Conservation (phyloP, 306 rosid species). For the Vigna mungo region DNA sequence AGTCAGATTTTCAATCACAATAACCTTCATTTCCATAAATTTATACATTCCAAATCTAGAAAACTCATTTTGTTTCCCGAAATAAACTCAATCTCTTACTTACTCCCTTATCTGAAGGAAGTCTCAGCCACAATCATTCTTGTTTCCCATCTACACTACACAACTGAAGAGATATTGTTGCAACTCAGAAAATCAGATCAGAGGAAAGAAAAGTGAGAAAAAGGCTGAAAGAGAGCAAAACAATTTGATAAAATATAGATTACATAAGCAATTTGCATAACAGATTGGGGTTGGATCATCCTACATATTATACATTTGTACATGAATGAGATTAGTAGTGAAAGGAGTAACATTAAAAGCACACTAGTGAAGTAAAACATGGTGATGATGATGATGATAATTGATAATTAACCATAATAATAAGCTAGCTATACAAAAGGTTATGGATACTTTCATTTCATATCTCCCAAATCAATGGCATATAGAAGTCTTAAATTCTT, state of each 20-base stretch:
- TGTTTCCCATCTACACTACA: not conserved
- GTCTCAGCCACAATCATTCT: not conserved
- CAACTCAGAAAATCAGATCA: not conserved
- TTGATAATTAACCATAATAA: slow-evolving; percentile 6
- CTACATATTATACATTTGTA: slow-evolving; percentile 44
- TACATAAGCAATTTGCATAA: slow-evolving; percentile 44
- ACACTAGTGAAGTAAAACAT: slow-evolving; percentile 36
- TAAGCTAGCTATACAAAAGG: slow-evolving; percentile 46
- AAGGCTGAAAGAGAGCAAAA: not conserved
- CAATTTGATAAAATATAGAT: not conserved
- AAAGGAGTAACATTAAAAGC: slow-evolving; percentile 20
- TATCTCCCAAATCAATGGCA: slow-evolving; percentile 43
- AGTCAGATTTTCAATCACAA: too few relatives aligned
- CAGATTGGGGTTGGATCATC: slow-evolving; percentile 6
- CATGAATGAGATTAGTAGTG: slow-evolving; percentile 53
- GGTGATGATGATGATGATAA: not conserved
- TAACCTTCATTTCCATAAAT: too few relatives aligned
- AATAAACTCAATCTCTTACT: not conserved
- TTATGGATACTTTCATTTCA: not conserved
- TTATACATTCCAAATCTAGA: not conserved
- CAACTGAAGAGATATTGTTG: not conserved
- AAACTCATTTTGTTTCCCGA: not conserved
- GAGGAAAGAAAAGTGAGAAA: too few relatives aligned
- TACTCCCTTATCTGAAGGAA: not conserved
- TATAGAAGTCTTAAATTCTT: not conserved